These are phyloP conservation scores for Cunninghamia lanceolata DNA, from an alignment of 75 land plant species.

Conservation along the genomic window DNA sequence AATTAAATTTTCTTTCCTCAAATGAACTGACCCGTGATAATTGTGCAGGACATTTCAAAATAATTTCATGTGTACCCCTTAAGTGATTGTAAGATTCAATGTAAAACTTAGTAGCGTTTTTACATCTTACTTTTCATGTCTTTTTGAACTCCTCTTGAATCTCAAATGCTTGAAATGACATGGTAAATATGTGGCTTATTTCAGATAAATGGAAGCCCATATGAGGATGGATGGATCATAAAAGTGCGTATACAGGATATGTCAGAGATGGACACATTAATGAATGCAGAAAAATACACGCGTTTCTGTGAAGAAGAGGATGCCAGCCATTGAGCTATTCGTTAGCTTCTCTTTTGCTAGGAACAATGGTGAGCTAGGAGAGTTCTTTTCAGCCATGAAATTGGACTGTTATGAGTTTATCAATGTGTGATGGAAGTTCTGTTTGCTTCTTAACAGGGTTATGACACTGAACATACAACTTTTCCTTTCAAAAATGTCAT, in stretches of 20 bases:
- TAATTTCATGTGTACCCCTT: not conserved
- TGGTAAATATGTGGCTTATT: not conserved
- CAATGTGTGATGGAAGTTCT: not conserved
- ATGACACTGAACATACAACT: not conserved
- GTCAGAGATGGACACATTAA: slow-evolving; percentile 55
- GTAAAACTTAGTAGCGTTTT: not conserved
- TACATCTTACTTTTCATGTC: not conserved
- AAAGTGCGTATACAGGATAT: slow-evolving; percentile 69
- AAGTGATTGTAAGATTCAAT: not conserved
- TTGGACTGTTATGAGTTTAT: not conserved
- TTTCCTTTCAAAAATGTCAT: not conserved
- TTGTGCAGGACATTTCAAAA: not conserved
- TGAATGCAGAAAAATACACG: slow-evolving; percentile 68
- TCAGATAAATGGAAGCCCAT: slow-evolving; percentile 83
- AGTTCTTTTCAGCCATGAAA: not conserved
- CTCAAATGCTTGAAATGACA: not conserved
- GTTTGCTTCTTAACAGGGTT: not conserved
- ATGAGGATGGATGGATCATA: slow-evolving; percentile 89
- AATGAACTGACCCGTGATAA: not conserved
- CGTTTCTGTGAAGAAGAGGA: slow-evolving; percentile 74
- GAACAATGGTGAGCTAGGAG: not conserved
- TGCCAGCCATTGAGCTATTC: slow-evolving; percentile 28
- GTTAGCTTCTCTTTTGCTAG: not conserved
- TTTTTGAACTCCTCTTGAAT: not conserved
- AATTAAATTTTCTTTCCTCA: not conserved